Percentiles rank a stretch among this genome's conserved stretches.
These are phyloP conservation scores for Botryotinia narcissicola DNA, from an alignment of 2,329 filamentous ascomycete genomes.

Conservation along the genomic window DNA sequence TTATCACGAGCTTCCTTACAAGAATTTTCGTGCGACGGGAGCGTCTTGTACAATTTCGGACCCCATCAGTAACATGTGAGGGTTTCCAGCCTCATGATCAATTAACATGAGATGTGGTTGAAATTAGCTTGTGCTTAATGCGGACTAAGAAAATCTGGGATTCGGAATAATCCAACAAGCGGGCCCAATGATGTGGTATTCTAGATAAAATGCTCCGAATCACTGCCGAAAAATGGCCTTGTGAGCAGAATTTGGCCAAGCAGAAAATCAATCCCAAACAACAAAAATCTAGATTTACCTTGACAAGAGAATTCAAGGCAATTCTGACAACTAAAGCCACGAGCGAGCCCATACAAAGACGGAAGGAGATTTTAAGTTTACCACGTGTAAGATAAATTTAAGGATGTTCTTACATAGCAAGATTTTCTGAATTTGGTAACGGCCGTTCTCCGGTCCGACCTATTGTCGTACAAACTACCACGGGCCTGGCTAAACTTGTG, in stretches of 20 bases:
- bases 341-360: not conserved
- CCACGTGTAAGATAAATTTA: slow-evolving; percentile 7
- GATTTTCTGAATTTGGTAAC: slow-evolving; percentile 15
- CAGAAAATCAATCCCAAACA: slow-evolving; percentile 2
- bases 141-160: slow-evolving; percentile 6
- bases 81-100: slow-evolving; percentile 18
- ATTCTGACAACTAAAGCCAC: not conserved
- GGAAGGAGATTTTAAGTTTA: not conserved
- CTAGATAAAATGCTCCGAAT: slow-evolving; percentile 14
- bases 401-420: not conserved
- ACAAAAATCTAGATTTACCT: not conserved
- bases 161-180: slow-evolving; percentile 17
- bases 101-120: slow-evolving; percentile 9
- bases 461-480: not conserved
- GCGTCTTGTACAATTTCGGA: not conserved
- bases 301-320: not conserved
- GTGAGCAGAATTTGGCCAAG: slow-evolving; percentile 17
- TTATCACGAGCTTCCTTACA: slow-evolving; percentile 12
- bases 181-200: slow-evolving; percentile 13
- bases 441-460: slow-evolving; percentile 21
- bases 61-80: slow-evolving; percentile 10
- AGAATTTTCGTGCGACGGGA: not conserved
- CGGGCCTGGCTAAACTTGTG: slow-evolving; percentile 5
- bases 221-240: slow-evolving; percentile 21
- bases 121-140: slow-evolving; percentile 11